Percentiles rank a stretch among this genome's conserved stretches.
Evolutionary conservation across 73 alveolate species (phyloP).

Genomic region (Tetrahymena thermophila): DNA sequence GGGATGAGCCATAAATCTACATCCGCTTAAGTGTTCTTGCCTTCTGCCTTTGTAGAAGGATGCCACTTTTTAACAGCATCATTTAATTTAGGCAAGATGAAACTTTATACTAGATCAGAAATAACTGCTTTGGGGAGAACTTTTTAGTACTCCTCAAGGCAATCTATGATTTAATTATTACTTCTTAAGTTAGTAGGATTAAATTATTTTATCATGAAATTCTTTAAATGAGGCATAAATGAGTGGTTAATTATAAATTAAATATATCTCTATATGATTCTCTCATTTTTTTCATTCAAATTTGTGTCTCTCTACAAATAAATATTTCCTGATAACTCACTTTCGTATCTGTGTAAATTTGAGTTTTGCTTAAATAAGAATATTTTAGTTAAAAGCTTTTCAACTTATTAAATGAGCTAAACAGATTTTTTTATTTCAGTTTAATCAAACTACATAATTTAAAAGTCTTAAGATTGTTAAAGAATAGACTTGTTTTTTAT

Average conservation of each 20-base stretch:
- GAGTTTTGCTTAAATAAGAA: background rate
- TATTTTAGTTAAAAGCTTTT: background rate
- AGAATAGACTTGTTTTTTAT: background rate
- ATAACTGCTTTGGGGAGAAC: background rate
- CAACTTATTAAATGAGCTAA: background rate
- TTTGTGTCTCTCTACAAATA: background rate
- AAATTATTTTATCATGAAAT: background rate
- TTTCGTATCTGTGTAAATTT: background rate
- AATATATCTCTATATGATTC: background rate
- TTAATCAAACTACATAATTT: background rate
- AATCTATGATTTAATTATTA: background rate
- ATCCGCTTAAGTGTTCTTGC: background rate
- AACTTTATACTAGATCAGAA: background rate
- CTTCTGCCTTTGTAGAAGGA: background rate
- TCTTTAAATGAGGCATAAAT: background rate
- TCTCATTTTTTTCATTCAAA: background rate
- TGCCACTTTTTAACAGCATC: background rate
- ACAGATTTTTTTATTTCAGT: background rate
- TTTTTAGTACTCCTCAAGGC: background rate
- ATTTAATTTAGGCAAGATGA: background rate
- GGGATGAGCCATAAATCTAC: background rate
- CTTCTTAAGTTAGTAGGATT: background rate
- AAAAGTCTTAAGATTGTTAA: background rate
- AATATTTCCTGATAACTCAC: background rate
- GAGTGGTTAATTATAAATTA: background rate